These are phyloP conservation scores for Smithsoniella earleae DNA, from an alignment of 163 green algal genomes.

Conservation along the genomic window DNA sequence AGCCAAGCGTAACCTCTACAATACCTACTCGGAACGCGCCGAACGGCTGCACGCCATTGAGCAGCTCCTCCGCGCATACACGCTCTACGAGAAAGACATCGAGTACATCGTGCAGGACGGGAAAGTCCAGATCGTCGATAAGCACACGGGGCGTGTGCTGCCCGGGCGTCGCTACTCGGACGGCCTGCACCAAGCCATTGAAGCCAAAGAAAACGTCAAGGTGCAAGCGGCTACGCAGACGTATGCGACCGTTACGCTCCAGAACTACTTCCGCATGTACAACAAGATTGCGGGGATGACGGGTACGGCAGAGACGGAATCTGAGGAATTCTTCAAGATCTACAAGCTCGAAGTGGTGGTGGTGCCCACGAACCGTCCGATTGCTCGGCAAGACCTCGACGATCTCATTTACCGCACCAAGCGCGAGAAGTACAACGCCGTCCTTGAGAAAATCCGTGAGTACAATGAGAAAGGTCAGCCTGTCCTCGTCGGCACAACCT, in stretches of 20 bases:
- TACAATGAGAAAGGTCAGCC: too few species aligned
- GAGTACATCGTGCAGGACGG: conserved; percentile 50
- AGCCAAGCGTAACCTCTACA: too few species aligned
- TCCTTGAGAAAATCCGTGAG: too few species aligned
- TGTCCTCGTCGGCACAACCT: conserved; percentile 81
- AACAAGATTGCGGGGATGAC: conserved; percentile 33
- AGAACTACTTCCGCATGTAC: conserved; percentile 35
- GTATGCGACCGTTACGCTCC: conserved; percentile 26
- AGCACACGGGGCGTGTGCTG: conserved; percentile 43
- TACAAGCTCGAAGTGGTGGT: conserved; percentile 60
- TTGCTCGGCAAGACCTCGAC: conserved; percentile 45
- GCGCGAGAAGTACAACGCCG: not conserved
- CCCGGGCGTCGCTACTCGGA: conserved; percentile 36
- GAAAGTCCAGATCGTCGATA: conserved; percentile 48
- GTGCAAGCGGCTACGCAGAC: conserved; percentile 30
- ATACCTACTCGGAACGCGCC: too few species aligned
- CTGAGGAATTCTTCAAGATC: conserved; percentile 64
- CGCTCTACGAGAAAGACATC: conserved; percentile 39
- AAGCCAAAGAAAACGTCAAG: conserved; percentile 33
- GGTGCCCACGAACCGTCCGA: conserved; percentile 67
- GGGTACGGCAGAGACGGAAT: conserved; percentile 72
- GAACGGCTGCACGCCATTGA: too few species aligned
- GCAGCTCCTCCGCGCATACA: too few species aligned
- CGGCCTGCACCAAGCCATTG: conserved; percentile 33
- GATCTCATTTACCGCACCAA: not conserved